phyloP scores from a whole-genome alignment of 2,329 filamentous ascomycete species.

The Fusarium keratoplasticum region DNA sequence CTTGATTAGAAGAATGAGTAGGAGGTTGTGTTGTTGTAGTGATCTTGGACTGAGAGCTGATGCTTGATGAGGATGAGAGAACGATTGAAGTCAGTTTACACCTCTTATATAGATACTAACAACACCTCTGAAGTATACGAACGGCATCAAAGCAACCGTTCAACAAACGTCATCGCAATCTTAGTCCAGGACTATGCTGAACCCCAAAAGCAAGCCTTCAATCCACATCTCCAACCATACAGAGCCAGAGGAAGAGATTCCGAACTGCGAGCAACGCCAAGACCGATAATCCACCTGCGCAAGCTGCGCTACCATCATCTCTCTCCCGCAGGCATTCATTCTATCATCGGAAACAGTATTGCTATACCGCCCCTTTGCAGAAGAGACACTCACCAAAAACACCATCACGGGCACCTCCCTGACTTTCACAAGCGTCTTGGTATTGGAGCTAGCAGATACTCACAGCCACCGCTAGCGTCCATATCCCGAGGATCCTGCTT shows the following conservation, averaged over 20 bases:
- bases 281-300: constrained; percentile 3
- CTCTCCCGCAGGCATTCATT: constrained; percentile 5
- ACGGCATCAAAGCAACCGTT: not conserved
- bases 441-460: constrained; percentile 9
- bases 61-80: not conserved
- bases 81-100: not conserved
- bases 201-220: constrained; percentile 1
- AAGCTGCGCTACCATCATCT: constrained; percentile 3
- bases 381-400: constrained; percentile 1
- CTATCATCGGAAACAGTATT: constrained; percentile 1
- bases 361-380: not conserved
- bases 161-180: constrained; percentile 26
- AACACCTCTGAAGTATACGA: not conserved
- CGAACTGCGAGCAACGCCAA: constrained; percentile 17
- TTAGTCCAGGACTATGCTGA: constrained; percentile 1
- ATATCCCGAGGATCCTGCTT: constrained; percentile 19
- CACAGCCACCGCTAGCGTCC: constrained; percentile 29
- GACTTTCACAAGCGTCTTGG: constrained; percentile 23
- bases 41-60: not conserved
- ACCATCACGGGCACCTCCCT: constrained; percentile 4
- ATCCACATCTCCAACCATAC: constrained; percentile 2
- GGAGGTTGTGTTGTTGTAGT: not conserved
- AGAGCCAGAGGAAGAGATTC: not conserved
- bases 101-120: constrained; percentile 25
- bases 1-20: not conserved